Evolutionary conservation across 331 rosid species (phyloP), one percentile per base, ranked within the genome.

Genomic region (Malus hybrid): DNA sequence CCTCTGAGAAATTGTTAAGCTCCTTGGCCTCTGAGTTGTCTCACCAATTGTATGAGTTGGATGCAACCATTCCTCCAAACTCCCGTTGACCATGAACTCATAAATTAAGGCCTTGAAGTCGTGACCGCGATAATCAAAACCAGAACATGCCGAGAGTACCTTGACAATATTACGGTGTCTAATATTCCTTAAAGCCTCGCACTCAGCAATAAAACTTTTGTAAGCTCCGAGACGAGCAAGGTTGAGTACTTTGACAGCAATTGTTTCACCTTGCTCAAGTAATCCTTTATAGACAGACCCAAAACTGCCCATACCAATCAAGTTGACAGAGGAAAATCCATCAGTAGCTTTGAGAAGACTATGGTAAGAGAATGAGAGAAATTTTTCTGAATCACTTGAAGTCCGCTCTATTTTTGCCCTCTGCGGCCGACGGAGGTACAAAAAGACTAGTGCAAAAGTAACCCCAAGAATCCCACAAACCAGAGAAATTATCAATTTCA

Each of bases 311-410:
- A 16, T 8, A 3, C 81, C 76, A 16, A 78, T 10, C 48, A 70
- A 70, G 13, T 70, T 78, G n/a, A 6, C 8, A 8, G 61, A 39
- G 54, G 75, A 77, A 27, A 78, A 63, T 12, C 70, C 81, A 52
- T 78, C 29, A 6, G 76, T 78, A 1, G 81, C 71, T 54, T 70
- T 78, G 3, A 39, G 31, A 46, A 78, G 81, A 44, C 24, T 36
- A 5, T 66, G 54, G 70, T 66, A 66, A n/a, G 70, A 66, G 3
- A 66, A 10, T 16, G 1, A 19, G 4, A 10, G 70, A 36, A 55
- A 16, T 0, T 19, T 19, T 19, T 55, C 27, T 19, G 61, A 55
- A 19, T 55, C 22, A 55, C 27, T 55, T 16, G 61, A 55, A 55
- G 60, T 19, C 9, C 9, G 10, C 8, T 55, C 24, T 2, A 2